phyloP scores from a whole-genome alignment of 495 filamentous ascomycete genomes.

The Acidomyces sp. region DNA sequence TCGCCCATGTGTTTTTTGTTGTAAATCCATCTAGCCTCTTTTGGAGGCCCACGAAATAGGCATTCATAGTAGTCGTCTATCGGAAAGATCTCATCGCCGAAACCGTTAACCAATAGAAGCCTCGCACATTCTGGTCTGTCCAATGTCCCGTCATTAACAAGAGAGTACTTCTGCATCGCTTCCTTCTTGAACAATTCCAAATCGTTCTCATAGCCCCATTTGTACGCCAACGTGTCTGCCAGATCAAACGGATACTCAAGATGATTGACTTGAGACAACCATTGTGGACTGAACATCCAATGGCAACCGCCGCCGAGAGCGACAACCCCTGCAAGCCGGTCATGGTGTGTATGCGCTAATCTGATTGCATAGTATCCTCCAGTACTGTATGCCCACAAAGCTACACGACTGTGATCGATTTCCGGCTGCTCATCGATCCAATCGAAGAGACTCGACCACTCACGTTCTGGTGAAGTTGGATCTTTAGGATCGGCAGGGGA shows the following conservation, averaged over 20 bases:
- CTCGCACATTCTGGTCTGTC: slow-evolving; percentile 44
- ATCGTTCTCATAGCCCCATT: slow-evolving; percentile 50
- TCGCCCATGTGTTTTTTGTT: slow-evolving; percentile 34
- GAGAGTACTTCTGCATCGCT: slow-evolving; percentile 56
- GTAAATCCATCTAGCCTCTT: slow-evolving; percentile 43
- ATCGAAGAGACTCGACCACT: slow-evolving; percentile 52
- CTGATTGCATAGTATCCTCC: slow-evolving; percentile 70
- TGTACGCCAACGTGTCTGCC: slow-evolving; percentile 51
- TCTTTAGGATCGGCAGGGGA: slow-evolving; percentile 52
- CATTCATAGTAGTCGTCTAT: slow-evolving; percentile 60
- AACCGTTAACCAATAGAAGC: slow-evolving; percentile 54
- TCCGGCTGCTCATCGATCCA: slow-evolving; percentile 47
- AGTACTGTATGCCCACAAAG: slow-evolving; percentile 59
- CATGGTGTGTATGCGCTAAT: slow-evolving; percentile 55
- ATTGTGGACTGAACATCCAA: slow-evolving; percentile 51
- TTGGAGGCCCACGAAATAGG: slow-evolving; percentile 59
- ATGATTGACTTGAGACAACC: slow-evolving; percentile 53
- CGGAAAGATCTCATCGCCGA: slow-evolving; percentile 43
- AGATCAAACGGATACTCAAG: slow-evolving; percentile 69
- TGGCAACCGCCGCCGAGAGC: slow-evolving; percentile 62
- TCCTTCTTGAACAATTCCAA: slow-evolving; percentile 47
- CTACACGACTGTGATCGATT: slow-evolving; percentile 50
- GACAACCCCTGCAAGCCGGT: slow-evolving; percentile 45
- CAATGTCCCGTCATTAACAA: slow-evolving; percentile 57
- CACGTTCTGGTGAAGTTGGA: slow-evolving; percentile 38